Base-by-base conservation (phyloP, 805 yeast species). In the Naumovozyma dairenensis region DNA sequence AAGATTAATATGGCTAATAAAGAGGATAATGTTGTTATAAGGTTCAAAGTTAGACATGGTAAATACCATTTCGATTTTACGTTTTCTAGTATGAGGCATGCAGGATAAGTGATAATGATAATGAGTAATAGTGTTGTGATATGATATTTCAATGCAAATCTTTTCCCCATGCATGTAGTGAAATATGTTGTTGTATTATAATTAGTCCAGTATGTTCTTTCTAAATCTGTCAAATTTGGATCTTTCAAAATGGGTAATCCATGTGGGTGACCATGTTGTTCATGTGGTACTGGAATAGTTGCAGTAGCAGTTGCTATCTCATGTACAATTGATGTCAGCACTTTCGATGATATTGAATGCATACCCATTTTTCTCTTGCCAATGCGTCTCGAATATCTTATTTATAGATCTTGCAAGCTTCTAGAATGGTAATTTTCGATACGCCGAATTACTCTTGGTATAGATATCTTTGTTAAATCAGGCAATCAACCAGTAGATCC, bases 151-250 rank as follows among this genome's bases (percentile, higher is more conserved):
- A 86, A 59, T 1, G 77, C 67, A 10, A 64, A 38, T 36, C 73
- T 69, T 43, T 67, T 67, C 3, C 74, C 67, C 20, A 31, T 28
- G 0, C 66, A 68, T 9, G 71, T 50, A 6, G 72, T 75, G 59
- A 83, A 75, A 54, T 69, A 86, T 3, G 84, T 77, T 2, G 89
- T 79, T 10, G 93, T 74, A 49, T 81, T 75, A 58, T 86, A 87
- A 17, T 58, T 53, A 31, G 74, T 76, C 96, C 96, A 87, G 57
- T 70, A 87, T 18, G 67, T 53, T 35, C 74, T 62, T 55, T 86
- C 95, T 29, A 75, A 80, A 1, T 87, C 79, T 13, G 76, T 67
- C 31, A 87, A 66, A 14, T 72, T 49, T 2, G 81, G 79, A 19
- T 45, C 40, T 38, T 69, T 53, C 29, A 86, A 63, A 28, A 87